phyloP scores from a whole-genome alignment of 441 rosid species.

The Erodium chrysanthum region DNA sequence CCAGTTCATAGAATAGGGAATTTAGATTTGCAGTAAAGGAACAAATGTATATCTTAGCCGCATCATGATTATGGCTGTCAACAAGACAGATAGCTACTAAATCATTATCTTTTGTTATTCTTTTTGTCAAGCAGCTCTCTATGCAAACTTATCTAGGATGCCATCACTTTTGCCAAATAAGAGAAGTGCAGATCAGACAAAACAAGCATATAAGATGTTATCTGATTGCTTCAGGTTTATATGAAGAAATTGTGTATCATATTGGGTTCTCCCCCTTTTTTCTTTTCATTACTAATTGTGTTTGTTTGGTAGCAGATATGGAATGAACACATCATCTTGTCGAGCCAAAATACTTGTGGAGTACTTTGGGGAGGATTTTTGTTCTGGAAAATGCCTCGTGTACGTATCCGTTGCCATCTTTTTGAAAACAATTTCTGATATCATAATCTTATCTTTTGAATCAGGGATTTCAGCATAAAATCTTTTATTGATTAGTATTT shows the following conservation, averaged over 20 bases:
- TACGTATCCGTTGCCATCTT: slow-evolving; percentile 25
- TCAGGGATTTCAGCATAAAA: not conserved
- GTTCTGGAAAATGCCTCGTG: slow-evolving; percentile 49
- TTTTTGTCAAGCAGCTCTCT: slow-evolving; percentile 41
- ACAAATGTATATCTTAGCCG: not conserved
- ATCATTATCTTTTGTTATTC: not conserved
- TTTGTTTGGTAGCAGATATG: slow-evolving; percentile 45
- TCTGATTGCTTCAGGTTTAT: slow-evolving; percentile 70
- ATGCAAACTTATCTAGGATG: slow-evolving; percentile 51
- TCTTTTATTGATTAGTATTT: not conserved
- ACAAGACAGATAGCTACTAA: not conserved
- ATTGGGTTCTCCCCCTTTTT: slow-evolving; percentile 7
- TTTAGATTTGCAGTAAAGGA: not conserved
- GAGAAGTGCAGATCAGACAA: slow-evolving; percentile 68
- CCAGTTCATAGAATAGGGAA: not conserved
- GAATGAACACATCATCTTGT: slow-evolving; percentile 72
- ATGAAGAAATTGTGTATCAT: not conserved
- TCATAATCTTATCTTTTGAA: not conserved
- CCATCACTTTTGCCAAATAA: slow-evolving; percentile 66
- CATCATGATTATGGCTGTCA: not conserved
- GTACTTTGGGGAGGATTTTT: slow-evolving; percentile 76
- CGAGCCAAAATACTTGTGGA: slow-evolving; percentile 72
- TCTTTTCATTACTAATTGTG: not conserved
- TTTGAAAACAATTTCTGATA: not conserved
- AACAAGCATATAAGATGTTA: slow-evolving; percentile 64